phyloP scores from a whole-genome alignment of 176 grass and related monocot species.

The Oryza coarctata region DNA sequence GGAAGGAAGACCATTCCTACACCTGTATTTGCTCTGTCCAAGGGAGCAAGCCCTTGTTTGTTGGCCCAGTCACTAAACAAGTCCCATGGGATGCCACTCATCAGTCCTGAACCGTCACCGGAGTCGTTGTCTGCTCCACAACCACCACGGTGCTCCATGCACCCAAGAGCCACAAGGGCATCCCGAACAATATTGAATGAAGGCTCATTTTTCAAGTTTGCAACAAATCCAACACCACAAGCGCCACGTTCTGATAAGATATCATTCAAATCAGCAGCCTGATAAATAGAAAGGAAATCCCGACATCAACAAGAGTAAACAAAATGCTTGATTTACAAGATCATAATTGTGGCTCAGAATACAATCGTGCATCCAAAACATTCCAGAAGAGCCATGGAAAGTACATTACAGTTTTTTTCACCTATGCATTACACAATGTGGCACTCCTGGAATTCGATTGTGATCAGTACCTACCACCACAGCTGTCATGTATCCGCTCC shows the following conservation, averaged over 20 bases:
- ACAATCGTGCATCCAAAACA: background rate
- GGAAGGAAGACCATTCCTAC: conserved; percentile 99
- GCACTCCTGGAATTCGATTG: conserved; percentile 22
- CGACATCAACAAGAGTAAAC: conserved; percentile 6
- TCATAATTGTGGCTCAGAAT: background rate
- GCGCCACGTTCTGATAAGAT: conserved; percentile 97
- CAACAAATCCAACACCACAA: conserved; percentile 95
- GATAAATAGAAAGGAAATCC: background rate
- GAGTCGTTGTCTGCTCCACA: conserved; percentile 98
- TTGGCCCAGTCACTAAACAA: conserved; percentile 83
- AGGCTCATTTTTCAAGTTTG: conserved; percentile 90
- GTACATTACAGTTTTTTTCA: background rate
- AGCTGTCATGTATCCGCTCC: conserved; percentile 37
- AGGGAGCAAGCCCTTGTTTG: conserved; percentile 67
- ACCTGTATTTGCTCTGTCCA: conserved; percentile 71
- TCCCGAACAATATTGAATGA: conserved; percentile 84
- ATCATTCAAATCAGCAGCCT: conserved; percentile 76
- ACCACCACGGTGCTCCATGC: conserved; percentile 99
- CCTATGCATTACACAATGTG: conserved; percentile 35
- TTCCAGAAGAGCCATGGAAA: conserved; percentile 15
- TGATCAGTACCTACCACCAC: conserved; percentile 42
- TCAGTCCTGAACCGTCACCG: conserved; percentile 88
- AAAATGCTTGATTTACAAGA: background rate
- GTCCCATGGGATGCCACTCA: conserved; percentile 88
- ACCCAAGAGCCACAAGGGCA: conserved; percentile 86